Evolutionary conservation across 495 filamentous ascomycete species (phyloP), one percentile per base, ranked within the genome.

Genomic region (Jackrogersella multiformis): DNA sequence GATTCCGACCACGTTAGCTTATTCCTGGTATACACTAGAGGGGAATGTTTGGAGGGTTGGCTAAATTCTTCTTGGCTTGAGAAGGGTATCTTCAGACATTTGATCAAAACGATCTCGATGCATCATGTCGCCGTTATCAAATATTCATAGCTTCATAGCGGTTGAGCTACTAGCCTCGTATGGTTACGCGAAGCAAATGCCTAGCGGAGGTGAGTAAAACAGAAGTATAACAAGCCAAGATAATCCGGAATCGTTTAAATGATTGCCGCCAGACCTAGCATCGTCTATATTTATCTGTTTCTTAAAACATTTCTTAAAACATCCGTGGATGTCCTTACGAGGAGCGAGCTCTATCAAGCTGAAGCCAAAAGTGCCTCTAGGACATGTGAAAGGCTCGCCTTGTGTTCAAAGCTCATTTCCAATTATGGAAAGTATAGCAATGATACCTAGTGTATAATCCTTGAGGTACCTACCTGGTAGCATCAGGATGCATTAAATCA

Each of bases 401-500:
- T 24, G 64, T 41, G 68, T 54, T 55, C 62, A 59, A 44, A 64
- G 68, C 59, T 71, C 63, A 58, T 71, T 71, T 67, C 68, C 68
- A 67, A 38, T 34, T 71, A 36, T 68, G 68, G 64, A 68, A 71
- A 67, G 68, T 66, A 65, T 66, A 70, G 61, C 61, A 66, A 56
- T 56, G 15, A 30, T 39, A 60, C 3, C 41, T 56, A 51, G 21
- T 20, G 3, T 16, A 44, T 45, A 41, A 18, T 7, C 26, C 26
- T 30, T n/a, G n/a, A n/a, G n/a, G n/a, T n/a, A n/a, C n/a, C n/a
- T n/a, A n/a, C n/a, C n/a, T n/a, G 36, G 53, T 53, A 61, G 62
- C 51, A 69, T 65, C 28, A 12, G 24, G 16, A 28, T 56, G 41
- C 38, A 44, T 59, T 5, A 60, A 52, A 41, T 36, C 20, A 54